These are phyloP conservation scores for Clavariopsis aquatica DNA, from an alignment of 495 filamentous ascomycete species.

Conservation along the genomic window DNA sequence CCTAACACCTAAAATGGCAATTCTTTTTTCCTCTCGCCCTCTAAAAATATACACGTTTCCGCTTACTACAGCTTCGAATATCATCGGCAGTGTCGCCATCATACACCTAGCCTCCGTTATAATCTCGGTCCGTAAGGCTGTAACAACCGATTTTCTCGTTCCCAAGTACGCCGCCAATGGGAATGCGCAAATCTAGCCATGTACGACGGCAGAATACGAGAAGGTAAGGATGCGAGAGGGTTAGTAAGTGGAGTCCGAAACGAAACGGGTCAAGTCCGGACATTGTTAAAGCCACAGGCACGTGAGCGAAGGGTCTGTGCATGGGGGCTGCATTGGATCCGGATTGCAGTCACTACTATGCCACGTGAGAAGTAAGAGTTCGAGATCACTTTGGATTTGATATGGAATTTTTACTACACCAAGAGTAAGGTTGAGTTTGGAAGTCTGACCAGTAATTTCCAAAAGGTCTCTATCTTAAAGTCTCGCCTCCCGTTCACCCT, in stretches of 20 bases:
- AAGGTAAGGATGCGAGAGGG: background rate
- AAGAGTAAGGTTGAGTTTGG: too few species aligned
- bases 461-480: constrained; percentile 7
- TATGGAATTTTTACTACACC: too few species aligned
- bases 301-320: background rate
- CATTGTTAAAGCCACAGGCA: background rate
- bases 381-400: too few species aligned
- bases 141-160: background rate
- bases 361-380: too few species aligned
- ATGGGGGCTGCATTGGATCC: background rate
- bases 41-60: background rate
- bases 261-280: background rate
- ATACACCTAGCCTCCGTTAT: background rate
- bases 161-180: background rate
- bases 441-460: too few species aligned
- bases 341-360: too few species aligned
- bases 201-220: background rate
- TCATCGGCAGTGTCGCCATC: too few species aligned
- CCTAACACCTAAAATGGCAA: background rate
- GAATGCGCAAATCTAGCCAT: background rate
- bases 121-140: background rate
- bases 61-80: too few species aligned
- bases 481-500: constrained; percentile 35
- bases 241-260: background rate
- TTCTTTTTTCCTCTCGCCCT: background rate